These are phyloP conservation scores for Aspergillus leporis DNA, from an alignment of 495 filamentous ascomycete species.

Conservation along the genomic window DNA sequence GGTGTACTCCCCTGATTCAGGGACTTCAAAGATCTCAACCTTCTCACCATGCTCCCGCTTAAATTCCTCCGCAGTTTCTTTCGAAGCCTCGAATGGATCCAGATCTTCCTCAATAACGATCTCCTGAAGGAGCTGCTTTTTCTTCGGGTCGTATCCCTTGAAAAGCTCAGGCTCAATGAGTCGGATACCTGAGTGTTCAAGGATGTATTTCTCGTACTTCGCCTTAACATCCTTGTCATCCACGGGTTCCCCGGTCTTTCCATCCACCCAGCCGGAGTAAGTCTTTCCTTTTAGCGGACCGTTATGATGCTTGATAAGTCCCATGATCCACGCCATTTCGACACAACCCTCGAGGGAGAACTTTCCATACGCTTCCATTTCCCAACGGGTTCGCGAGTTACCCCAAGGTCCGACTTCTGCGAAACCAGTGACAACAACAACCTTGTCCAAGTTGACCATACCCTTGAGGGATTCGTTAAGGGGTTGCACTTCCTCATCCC, in stretches of 20 bases:
- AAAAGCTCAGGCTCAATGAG: conserved; percentile 97
- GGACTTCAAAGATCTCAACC: conserved; percentile 93
- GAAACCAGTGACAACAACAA: conserved; percentile 96
- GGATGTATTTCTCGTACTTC: conserved; percentile 94
- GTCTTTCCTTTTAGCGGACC: conserved; percentile 96
- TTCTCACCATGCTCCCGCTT: conserved; percentile 95
- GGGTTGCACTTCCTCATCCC: conserved; percentile 86
- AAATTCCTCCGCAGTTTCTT: conserved; percentile 97
- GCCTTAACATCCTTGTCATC: conserved; percentile 97
- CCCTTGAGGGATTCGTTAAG: conserved; percentile 86
- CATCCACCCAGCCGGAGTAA: conserved; percentile 97
- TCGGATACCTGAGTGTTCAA: conserved; percentile 96
- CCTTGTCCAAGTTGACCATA: conserved; percentile 98
- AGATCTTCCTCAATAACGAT: conserved; percentile 95
- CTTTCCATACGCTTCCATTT: conserved; percentile 96
- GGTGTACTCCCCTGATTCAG: conserved; percentile 92
- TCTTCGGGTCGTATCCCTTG: conserved; percentile 94
- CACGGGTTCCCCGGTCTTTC: conserved; percentile 89
- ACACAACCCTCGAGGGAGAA: conserved; percentile 98
- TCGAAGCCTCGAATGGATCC: conserved; percentile 94
- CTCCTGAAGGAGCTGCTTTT: conserved; percentile 97
- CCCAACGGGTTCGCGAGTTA: conserved; percentile 96
- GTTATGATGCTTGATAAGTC: conserved; percentile 97
- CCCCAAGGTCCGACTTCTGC: conserved; percentile 97
- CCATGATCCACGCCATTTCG: conserved; percentile 99